These are phyloP conservation scores for Vigna angularis DNA, from an alignment of 306 rosid species.

Conservation along the genomic window DNA sequence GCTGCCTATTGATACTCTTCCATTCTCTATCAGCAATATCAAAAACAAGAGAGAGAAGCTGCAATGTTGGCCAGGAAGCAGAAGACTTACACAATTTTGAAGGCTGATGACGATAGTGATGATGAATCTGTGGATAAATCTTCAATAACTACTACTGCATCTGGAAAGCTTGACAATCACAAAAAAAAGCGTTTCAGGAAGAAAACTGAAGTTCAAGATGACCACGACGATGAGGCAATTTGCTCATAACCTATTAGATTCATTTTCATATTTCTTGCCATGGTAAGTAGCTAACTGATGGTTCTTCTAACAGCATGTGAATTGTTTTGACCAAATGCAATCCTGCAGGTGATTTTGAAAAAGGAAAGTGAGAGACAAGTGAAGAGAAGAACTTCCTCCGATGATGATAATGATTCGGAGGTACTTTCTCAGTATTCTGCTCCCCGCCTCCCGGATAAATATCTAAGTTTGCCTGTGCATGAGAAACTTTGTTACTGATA, in stretches of 20 bases:
- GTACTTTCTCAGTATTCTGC: slow-evolving; percentile 40
- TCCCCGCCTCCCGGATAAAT: not conserved
- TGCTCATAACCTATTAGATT: slow-evolving; percentile 45
- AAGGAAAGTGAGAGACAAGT: slow-evolving; percentile 65
- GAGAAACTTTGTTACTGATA: slow-evolving; percentile 32
- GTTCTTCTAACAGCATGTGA: slow-evolving; percentile 44
- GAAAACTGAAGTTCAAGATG: slow-evolving; percentile 68
- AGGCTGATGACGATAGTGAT: slow-evolving; percentile 67
- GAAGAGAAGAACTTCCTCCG: slow-evolving; percentile 64
- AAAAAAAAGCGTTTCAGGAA: slow-evolving; percentile 78
- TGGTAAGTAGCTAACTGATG: slow-evolving; percentile 38
- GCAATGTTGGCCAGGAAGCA: slow-evolving; percentile 78
- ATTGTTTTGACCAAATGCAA: slow-evolving; percentile 52
- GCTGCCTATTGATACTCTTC: slow-evolving; percentile 27
- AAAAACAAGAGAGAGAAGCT: slow-evolving; percentile 89
- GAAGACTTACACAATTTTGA: slow-evolving; percentile 72
- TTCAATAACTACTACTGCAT: slow-evolving; percentile 48
- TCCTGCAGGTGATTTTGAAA: slow-evolving; percentile 62
- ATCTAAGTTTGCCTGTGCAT: slow-evolving; percentile 19
- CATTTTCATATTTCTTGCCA: slow-evolving; percentile 44
- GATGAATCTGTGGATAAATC: slow-evolving; percentile 39
- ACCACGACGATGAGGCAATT: slow-evolving; percentile 77
- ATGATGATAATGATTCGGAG: slow-evolving; percentile 78
- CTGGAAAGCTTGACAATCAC: slow-evolving; percentile 52
- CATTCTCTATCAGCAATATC: slow-evolving; percentile 66